Percentiles rank a stretch among this genome's conserved stretches.
Conservation (phyloP, 805 yeast genomes). For the Lipomyces orientalis region DNA sequence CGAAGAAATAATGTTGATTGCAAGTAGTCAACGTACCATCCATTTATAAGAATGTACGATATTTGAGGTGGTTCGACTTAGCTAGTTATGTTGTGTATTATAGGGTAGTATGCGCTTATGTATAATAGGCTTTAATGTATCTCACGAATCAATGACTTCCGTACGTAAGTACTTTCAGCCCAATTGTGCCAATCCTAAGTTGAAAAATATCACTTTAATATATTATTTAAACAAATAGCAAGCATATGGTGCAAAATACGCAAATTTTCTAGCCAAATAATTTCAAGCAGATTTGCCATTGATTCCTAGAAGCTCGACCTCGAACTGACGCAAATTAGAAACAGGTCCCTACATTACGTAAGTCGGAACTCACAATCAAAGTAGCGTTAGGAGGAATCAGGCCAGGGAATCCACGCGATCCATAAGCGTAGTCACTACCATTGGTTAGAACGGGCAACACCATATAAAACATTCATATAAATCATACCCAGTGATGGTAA, state of each 20-base stretch:
- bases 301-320: slow-evolving; percentile 47
- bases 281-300: slow-evolving; percentile 37
- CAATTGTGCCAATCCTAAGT: too few species aligned
- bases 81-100: too few species aligned
- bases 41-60: neutral
- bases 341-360: neutral
- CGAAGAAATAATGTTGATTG: slow-evolving; percentile 4
- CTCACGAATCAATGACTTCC: too few species aligned
- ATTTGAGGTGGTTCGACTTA: too few species aligned
- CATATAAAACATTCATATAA: neutral
- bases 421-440: slow-evolving; percentile 80
- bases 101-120: too few species aligned
- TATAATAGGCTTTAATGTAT: too few species aligned
- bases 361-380: slow-evolving; percentile 54
- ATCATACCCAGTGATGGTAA: slow-evolving; percentile 74
- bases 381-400: slow-evolving; percentile 96
- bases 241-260: neutral
- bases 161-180: too few species aligned
- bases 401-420: slow-evolving; percentile 94
- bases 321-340: slow-evolving; percentile 40
- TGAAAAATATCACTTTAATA: neutral
- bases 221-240: neutral
- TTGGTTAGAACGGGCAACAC: neutral
- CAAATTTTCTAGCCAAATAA: neutral
- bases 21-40: neutral